Conservation (phyloP, 371 early-diverging fungal genomes). For the Dichotomocladium elegans region DNA sequence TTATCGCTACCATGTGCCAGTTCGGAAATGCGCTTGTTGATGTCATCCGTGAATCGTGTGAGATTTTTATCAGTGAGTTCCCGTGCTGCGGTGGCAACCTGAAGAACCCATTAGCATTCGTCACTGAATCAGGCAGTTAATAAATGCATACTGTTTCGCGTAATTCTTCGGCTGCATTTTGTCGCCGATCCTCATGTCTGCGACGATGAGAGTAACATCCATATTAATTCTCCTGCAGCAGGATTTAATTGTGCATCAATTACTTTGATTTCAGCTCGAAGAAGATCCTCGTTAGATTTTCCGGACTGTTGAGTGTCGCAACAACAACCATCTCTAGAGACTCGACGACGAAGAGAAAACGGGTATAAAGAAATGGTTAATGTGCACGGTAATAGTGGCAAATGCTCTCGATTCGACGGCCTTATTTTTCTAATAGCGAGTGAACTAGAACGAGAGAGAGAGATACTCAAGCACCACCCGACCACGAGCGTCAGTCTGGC, state of each 20-base stretch:
- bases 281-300: slow-evolving; percentile 46
- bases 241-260: not conserved
- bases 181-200: slow-evolving; percentile 54
- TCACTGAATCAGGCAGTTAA: too few relatives aligned
- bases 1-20: slow-evolving; percentile 64
- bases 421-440: not conserved
- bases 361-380: not conserved
- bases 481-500: too few relatives aligned
- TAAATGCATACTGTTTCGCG: slow-evolving; percentile 48
- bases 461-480: too few relatives aligned
- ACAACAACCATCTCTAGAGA: slow-evolving; percentile 31
- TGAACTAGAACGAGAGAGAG: not conserved
- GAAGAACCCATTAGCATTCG: too few relatives aligned
- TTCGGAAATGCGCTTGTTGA: slow-evolving; percentile 74
- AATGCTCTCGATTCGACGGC: not conserved
- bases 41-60: slow-evolving; percentile 67
- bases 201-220: not conserved
- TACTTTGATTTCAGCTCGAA: slow-evolving; percentile 51
- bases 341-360: not conserved
- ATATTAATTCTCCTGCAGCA: not conserved
- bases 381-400: not conserved
- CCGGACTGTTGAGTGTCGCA: slow-evolving; percentile 45
- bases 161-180: slow-evolving; percentile 58
- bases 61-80: slow-evolving; percentile 69
- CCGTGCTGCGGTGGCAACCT: slow-evolving; percentile 61